Evolutionary conservation across 1,284 basidiomycete genomes (phyloP), one percentile per base, ranked within the genome.

Genomic region (Cerioporus squamosus): DNA sequence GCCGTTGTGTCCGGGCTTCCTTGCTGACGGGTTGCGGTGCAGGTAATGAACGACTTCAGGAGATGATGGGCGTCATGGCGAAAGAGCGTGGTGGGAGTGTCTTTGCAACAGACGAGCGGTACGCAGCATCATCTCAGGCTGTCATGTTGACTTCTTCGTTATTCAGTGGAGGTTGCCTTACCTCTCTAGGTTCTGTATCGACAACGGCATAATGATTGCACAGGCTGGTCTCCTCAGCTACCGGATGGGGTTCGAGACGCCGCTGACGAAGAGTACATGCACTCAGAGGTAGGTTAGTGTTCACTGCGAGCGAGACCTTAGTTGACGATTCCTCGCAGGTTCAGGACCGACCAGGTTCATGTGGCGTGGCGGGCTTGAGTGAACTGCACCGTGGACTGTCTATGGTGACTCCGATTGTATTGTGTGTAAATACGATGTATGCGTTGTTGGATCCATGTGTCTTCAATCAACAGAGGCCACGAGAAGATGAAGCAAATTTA

Each of bases 191-290:
- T 98, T 97, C 75, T 98, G 97, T 75, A 98, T 99, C 62, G 97
- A 99, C 75, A 99, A 99, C 70, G 97, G 97, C 2, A 97, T 99
- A 70, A 99, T 99, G 97, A 99, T 99, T 57, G 97, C 97, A 1
- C 97, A 99, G 74, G 97, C 97, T 2, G 97, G 97, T 24, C 79
- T 99, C 47, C 80, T 99, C 39, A 88, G 90, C 58, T 94, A 88
- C 74, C 84, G 97, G 6, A 98, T 97, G 95, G 97, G 97, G n/a
- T 82, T 87, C 63, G 75, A 76, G 46, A 97, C 94, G 1, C 83
- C 90, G 2, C 70, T 98, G 33, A 75, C 82, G 42, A 86, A 96
- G 71, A 95, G 89, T 57, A 90, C 86, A 36, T 95, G 94, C 65
- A 98, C 95, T 6, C 95, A 98, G 76, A 82, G 94, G 93, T 93